These are phyloP conservation scores for Globisporangium spiculum DNA, from an alignment of 352 stramenopile genomes.

Conservation along the genomic window DNA sequence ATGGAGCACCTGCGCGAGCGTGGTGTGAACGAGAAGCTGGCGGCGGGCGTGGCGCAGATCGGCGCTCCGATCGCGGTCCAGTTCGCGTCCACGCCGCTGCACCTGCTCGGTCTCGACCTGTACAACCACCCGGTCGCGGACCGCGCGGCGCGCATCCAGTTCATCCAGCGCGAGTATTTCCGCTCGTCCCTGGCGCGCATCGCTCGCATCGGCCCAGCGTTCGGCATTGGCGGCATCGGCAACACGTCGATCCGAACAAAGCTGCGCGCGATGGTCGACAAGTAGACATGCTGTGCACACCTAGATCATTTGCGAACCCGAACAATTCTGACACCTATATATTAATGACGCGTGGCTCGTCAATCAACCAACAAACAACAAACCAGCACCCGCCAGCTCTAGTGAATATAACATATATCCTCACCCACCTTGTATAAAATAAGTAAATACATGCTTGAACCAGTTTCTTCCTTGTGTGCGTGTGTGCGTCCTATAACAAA, in stretches of 20 bases:
- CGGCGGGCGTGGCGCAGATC: conserved; percentile 70
- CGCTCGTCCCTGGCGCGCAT: conserved; percentile 84
- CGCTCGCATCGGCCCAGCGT: conserved; percentile 84
- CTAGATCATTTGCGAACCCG: not conserved
- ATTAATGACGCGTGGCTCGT: conserved; percentile 10
- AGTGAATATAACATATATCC: conserved; percentile 1
- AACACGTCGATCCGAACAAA: conserved; percentile 67
- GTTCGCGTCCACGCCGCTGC: conserved; percentile 88
- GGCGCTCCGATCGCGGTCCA: conserved; percentile 81
- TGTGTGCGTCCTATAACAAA: not conserved
- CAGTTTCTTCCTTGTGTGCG: not conserved
- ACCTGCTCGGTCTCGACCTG: conserved; percentile 85
- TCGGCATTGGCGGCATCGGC: conserved; percentile 87
- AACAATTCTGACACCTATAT: conserved; percentile 7
- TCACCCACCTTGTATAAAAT: conserved; percentile 7
- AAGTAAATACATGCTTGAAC: not conserved
- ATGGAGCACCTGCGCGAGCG: conserved; percentile 55
- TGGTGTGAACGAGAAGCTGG: conserved; percentile 42
- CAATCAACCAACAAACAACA: not conserved
- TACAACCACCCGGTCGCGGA: conserved; percentile 78
- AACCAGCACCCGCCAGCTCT: not conserved
- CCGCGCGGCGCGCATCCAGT: conserved; percentile 38
- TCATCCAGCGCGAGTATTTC: conserved; percentile 80
- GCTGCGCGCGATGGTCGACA: conserved; percentile 39
- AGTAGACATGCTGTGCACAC: conserved; percentile 6